Conservation (phyloP, 208 protist species). For the Trypanosoma melophagium region DNA sequence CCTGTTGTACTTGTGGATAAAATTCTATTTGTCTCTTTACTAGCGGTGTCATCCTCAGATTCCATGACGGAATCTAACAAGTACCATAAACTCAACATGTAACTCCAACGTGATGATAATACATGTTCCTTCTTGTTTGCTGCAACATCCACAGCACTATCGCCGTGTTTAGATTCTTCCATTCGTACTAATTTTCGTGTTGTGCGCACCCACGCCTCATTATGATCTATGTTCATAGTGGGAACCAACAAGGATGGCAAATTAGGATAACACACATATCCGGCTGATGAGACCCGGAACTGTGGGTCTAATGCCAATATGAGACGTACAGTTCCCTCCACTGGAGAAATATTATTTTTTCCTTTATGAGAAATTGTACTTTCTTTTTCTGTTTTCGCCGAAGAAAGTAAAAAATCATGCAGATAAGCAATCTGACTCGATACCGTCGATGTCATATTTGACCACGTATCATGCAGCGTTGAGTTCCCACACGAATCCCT, state of each 20-base stretch:
- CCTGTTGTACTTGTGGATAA: neutral
- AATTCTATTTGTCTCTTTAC: neutral
- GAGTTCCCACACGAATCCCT: no score
- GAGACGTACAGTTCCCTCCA: constrained; percentile 42
- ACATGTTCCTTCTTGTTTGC: neutral
- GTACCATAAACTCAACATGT: constrained; percentile 30
- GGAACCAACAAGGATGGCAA: constrained; percentile 54
- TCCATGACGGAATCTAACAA: constrained; percentile 25
- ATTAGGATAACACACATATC: constrained; percentile 57
- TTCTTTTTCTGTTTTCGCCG: neutral
- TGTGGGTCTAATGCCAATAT: constrained; percentile 57
- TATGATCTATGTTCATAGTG: constrained; percentile 16
- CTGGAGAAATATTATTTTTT: neutral
- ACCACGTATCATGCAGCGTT: no score
- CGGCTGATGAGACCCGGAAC: constrained; percentile 49
- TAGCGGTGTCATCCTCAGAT: neutral
- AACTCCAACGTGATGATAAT: constrained; percentile 9
- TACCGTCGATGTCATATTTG: no score
- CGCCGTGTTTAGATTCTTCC: neutral
- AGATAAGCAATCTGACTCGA: neutral
- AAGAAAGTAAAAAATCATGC: constrained; percentile 1
- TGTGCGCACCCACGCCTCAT: constrained; percentile 12
- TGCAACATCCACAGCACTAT: neutral
- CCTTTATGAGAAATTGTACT: neutral
- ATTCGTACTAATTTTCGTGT: constrained; percentile 6